A percentile compares a stretch with the other conserved stretches of the same genome.
Conservation (phyloP, 441 rosid genomes). For the Biscutella laevigata region DNA sequence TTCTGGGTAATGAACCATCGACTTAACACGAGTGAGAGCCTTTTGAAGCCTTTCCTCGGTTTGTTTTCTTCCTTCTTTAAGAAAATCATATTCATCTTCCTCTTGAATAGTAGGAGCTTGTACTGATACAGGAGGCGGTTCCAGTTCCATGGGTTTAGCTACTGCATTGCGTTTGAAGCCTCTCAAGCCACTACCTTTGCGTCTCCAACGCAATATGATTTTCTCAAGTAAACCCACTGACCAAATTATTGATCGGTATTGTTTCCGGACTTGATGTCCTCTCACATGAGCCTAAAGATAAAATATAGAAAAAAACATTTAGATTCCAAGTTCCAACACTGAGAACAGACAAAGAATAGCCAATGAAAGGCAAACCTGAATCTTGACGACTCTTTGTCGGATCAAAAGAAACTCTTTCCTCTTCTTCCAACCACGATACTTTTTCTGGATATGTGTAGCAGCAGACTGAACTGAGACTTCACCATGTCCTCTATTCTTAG, state of each 20-base stretch:
- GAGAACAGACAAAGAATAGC: too few relatives aligned
- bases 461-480: slow-evolving; percentile 72
- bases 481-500: slow-evolving; percentile 38
- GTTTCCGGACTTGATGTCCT: slow-evolving; percentile 76
- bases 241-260: slow-evolving; percentile 65
- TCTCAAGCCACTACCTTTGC: slow-evolving; percentile 70
- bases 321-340: too few relatives aligned
- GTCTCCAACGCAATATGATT: slow-evolving; percentile 81
- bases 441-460: slow-evolving; percentile 66
- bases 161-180: slow-evolving; percentile 44
- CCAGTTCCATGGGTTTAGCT: slow-evolving; percentile 8
- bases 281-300: slow-evolving; percentile 90
- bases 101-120: too few relatives aligned
- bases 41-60: slow-evolving; percentile 72
- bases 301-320: too few relatives aligned
- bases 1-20: slow-evolving; percentile 86
- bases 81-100: slow-evolving; percentile 75
- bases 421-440: slow-evolving; percentile 81
- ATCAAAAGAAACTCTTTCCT: slow-evolving; percentile 67
- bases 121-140: too few relatives aligned
- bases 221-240: slow-evolving; percentile 82
- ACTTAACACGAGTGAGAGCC: slow-evolving; percentile 79
- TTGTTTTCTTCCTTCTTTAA: slow-evolving; percentile 61
- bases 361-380: too few relatives aligned
- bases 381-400: slow-evolving; percentile 60